Evolutionary conservation across 2,329 filamentous ascomycete species (phyloP).

Genomic region (Colletotrichum aenigma): DNA sequence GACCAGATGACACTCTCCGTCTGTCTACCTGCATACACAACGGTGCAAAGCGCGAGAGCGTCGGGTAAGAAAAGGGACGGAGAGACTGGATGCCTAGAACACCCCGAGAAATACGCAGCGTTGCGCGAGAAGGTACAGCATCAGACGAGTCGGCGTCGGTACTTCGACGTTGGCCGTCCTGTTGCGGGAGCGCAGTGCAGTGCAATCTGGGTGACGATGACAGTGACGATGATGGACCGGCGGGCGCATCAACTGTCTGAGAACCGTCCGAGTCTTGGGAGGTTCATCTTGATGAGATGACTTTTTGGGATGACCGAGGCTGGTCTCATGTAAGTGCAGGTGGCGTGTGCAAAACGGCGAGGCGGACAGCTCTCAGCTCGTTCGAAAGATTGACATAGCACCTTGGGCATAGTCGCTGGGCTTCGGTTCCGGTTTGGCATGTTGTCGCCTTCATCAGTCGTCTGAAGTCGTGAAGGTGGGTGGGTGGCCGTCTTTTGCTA

Average conservation of each 20-base stretch:
- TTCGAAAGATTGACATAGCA: not conserved
- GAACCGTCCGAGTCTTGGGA: not conserved
- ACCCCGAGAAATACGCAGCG: rapidly evolving
- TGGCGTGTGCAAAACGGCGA: not conserved
- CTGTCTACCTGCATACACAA: not conserved
- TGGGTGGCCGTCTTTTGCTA: not conserved
- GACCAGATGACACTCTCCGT: not conserved
- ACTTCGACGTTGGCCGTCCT: not conserved
- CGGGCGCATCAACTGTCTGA: not conserved
- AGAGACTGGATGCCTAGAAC: not conserved
- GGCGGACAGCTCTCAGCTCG: not conserved
- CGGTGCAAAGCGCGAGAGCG: not conserved
- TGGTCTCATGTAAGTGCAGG: not conserved
- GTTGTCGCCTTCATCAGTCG: not conserved
- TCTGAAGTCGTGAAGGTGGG: not conserved
- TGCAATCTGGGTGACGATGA: not conserved
- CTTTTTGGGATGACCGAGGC: not conserved
- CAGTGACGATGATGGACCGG: not conserved
- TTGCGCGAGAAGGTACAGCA: not conserved
- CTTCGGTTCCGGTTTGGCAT: not conserved
- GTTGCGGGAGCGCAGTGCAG: not conserved
- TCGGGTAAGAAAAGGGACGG: not conserved
- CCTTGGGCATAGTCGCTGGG: not conserved
- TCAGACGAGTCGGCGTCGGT: not conserved
- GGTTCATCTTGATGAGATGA: not conserved